These are phyloP conservation scores for Neurospora crassa DNA, from an alignment of 2,329 filamentous ascomycete genomes.

Conservation along the genomic window DNA sequence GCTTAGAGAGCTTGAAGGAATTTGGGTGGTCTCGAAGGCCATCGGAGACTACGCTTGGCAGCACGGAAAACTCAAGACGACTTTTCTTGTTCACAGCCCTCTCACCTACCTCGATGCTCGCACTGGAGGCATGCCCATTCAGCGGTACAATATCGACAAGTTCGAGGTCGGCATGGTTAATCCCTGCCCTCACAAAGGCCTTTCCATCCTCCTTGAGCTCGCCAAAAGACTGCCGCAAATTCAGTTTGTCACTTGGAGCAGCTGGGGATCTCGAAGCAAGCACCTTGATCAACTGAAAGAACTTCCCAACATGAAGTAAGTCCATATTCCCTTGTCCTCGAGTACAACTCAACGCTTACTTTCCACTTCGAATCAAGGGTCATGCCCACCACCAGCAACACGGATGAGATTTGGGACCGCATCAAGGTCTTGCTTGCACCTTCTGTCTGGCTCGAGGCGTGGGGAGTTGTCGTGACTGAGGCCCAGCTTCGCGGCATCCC, in stretches of 20 bases:
- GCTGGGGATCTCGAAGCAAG: constrained; percentile 14
- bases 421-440: constrained; percentile 18
- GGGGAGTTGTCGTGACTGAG: constrained; percentile 19
- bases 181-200: constrained; percentile 18
- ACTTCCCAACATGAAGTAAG: constrained; percentile 15
- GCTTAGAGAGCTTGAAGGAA: constrained; percentile 15
- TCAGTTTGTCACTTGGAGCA: constrained; percentile 18
- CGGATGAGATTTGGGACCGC: constrained; percentile 18
- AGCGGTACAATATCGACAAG: constrained; percentile 17
- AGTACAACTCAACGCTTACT: constrained; percentile 4
- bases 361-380: constrained; percentile 5
- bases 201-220: constrained; percentile 14
- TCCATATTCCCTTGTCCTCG: not conserved
- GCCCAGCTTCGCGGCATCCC: constrained; percentile 20
- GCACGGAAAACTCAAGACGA: constrained; percentile 15
- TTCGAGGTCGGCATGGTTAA: constrained; percentile 19
- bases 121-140: constrained; percentile 9
- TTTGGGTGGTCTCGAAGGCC: constrained; percentile 18
- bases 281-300: constrained; percentile 9
- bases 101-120: constrained; percentile 13
- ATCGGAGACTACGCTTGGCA: constrained; percentile 15
- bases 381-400: constrained; percentile 13
- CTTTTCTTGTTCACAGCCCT: constrained; percentile 15
- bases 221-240: constrained; percentile 14
- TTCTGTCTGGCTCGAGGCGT: constrained; percentile 18